A percentile compares a stretch with the other conserved stretches of the same genome.
Evolutionary conservation across 805 yeast genomes (phyloP).

Genomic region (Blastobotrys muscicola): DNA sequence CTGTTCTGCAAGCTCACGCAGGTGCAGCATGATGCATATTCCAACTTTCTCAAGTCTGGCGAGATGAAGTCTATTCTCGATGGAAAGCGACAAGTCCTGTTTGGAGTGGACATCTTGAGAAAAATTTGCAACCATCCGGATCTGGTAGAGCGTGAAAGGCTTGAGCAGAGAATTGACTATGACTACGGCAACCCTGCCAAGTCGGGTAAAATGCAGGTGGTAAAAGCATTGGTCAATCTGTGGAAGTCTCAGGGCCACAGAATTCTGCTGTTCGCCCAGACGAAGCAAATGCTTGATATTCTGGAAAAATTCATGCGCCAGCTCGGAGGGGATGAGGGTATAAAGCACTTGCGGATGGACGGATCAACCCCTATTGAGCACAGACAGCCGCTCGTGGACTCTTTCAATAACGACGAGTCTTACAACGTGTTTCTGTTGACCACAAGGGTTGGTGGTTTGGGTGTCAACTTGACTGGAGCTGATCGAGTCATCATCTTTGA

Average conservation of each 20-base stretch:
- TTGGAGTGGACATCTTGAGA: slow-evolving; percentile 82
- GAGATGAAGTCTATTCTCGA: slow-evolving; percentile 62
- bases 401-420: slow-evolving; percentile 53
- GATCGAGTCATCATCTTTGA: slow-evolving; percentile 88
- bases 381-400: slow-evolving; percentile 73
- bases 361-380: slow-evolving; percentile 76
- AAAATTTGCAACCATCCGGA: slow-evolving; percentile 98
- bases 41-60: slow-evolving; percentile 63
- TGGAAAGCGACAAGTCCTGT: slow-evolving; percentile 73
- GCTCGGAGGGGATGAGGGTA: slow-evolving; percentile 22
- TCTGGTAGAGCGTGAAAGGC: slow-evolving; percentile 41
- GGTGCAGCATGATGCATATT: slow-evolving; percentile 63
- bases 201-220: slow-evolving; percentile 89
- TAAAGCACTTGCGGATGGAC: slow-evolving; percentile 64
- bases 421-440: slow-evolving; percentile 70
- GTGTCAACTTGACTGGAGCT: slow-evolving; percentile 91
- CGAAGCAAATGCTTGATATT: slow-evolving; percentile 88
- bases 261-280: slow-evolving; percentile 81
- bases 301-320: slow-evolving; percentile 54
- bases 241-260: slow-evolving; percentile 77
- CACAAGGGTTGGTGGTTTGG: slow-evolving; percentile 93
- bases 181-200: slow-evolving; percentile 37
- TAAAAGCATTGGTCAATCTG: slow-evolving; percentile 57
- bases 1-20: slow-evolving; percentile 79
- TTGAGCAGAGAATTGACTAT: slow-evolving; percentile 26